A percentile compares a stretch with the other conserved stretches of the same genome.
Conservation (phyloP, 192 early-diverging fungal genomes). For the Jimgerdemannia lactiflua region DNA sequence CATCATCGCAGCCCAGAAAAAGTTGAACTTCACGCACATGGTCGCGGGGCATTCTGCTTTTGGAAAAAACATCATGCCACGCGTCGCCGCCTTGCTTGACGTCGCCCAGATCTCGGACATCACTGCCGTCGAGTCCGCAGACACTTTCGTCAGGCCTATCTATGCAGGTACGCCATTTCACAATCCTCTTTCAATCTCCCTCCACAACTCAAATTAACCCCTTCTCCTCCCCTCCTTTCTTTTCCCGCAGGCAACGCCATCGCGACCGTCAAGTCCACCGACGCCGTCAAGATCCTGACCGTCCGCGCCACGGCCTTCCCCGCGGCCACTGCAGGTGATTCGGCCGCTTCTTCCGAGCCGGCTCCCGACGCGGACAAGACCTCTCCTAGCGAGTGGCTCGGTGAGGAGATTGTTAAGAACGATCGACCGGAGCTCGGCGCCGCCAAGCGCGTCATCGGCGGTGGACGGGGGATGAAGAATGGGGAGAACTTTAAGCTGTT, state of each 20-base stretch:
- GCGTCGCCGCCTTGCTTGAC: constrained; percentile 90
- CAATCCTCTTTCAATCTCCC: not conserved
- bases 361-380: constrained; percentile 60
- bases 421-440: constrained; percentile 91
- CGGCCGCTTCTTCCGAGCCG: constrained; percentile 61
- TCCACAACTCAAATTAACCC: not conserved
- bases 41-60: constrained; percentile 85
- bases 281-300: constrained; percentile 85
- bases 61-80: constrained; percentile 93
- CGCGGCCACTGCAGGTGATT: constrained; percentile 47
- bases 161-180: constrained; percentile 74
- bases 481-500: constrained; percentile 92
- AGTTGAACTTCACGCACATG: constrained; percentile 75
- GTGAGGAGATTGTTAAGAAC: constrained; percentile 88
- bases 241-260: constrained; percentile 79
- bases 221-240: not conserved
- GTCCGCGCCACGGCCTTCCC: constrained; percentile 92
- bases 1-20: constrained; percentile 68
- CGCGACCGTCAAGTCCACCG: constrained; percentile 91
- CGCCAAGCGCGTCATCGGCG: constrained; percentile 89
- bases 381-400: constrained; percentile 72
- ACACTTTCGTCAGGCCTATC: constrained; percentile 95
- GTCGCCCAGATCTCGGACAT: constrained; percentile 92
- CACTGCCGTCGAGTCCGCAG: constrained; percentile 68
- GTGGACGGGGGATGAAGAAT: constrained; percentile 96